Evolutionary conservation across 352 stramenopile species (phyloP), one percentile per base, ranked within the genome.

Genomic region (Phytopythium delawarense): DNA sequence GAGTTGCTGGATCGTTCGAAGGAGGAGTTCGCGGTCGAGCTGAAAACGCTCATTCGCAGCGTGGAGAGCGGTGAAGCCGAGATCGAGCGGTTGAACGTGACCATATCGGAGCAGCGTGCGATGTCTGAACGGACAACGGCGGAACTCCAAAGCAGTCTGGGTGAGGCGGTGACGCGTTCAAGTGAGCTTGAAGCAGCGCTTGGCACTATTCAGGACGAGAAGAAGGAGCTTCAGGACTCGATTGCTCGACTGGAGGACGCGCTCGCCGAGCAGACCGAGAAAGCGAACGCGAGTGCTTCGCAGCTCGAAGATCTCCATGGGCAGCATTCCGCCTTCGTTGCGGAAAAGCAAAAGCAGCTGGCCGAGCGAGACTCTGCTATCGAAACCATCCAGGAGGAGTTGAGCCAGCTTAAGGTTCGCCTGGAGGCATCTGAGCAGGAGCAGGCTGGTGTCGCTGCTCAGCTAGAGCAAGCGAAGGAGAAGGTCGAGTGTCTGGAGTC

Each of bases 401-500:
- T 60, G 6, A 39, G 12, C 4, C 18, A 50, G 15, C n/a, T 20
- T 21, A 59, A 34, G 12, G 15, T 35, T 23, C 55, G 20, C 3
- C 3, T 28, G 16, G 40, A 60, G 28, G 11, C 23, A 1, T 7
- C 40, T 13, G 20, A 18, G 28, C 18, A 39, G 6, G 37, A 40
- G 1, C 55, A 42, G 5, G 40, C 55, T 18, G 28, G 16, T n/a
- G 34, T 52, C 6, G 11, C 23, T 11, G 25, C 25, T 39, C n/a
- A 52, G 37, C n/a, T 61, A 25, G 55, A 61, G 16, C 7, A 37
- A 25, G 25, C 40, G 28, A 61, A 52, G 15, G 40, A 37, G 23
- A 61, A 61, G 40, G 8, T 18, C 12, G 37, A 25, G 9, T 20
- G 37, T 13, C 39, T 75, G 13, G 51, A 74, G 45, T 6, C 32